Evolutionary conservation across 805 yeast genomes (phyloP).

Genomic region (Kazachstania martiniae): DNA sequence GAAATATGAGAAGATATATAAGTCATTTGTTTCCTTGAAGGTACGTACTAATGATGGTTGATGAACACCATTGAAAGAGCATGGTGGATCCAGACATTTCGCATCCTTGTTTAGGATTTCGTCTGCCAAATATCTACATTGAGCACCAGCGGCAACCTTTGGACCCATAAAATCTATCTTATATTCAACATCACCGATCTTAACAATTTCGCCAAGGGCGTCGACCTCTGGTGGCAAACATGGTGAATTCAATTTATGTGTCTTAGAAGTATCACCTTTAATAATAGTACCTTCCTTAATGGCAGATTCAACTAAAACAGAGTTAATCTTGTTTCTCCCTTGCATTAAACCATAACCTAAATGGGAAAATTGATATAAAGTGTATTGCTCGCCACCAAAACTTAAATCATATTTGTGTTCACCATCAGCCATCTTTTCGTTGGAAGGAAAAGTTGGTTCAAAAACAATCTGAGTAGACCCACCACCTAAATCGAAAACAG

Average conservation of each 20-base stretch:
- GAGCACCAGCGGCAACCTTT: slow-evolving; percentile 53
- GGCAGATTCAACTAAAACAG: slow-evolving; percentile 45
- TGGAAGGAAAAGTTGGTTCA: slow-evolving; percentile 69
- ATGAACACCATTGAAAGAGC: slow-evolving; percentile 95
- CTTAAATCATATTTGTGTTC: slow-evolving; percentile 74
- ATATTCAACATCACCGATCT: slow-evolving; percentile 37
- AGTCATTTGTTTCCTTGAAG: slow-evolving; percentile 61
- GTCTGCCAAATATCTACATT: slow-evolving; percentile 82
- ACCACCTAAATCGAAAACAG: slow-evolving; percentile 96
- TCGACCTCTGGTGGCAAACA: slow-evolving; percentile 74
- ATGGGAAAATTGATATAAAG: slow-evolving; percentile 87
- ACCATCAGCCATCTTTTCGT: slow-evolving; percentile 64
- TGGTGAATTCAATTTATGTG: slow-evolving; percentile 54
- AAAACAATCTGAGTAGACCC: slow-evolving; percentile 98
- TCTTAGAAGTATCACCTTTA: slow-evolving; percentile 30
- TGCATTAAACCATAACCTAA: slow-evolving; percentile 93
- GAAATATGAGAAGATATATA: slow-evolving; percentile 88
- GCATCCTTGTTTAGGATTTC: slow-evolving; percentile 71
- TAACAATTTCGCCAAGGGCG: slow-evolving; percentile 53
- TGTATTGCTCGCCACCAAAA: slow-evolving; percentile 75
- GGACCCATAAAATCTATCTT: slow-evolving; percentile 60
- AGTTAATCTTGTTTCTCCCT: slow-evolving; percentile 77
- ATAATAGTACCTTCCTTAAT: slow-evolving; percentile 32
- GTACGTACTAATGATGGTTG: slow-evolving; percentile 84
- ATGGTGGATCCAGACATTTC: slow-evolving; percentile 64